These are phyloP conservation scores for Xylariales sp. DNA, from an alignment of 2,329 filamentous ascomycete species.

Conservation along the genomic window DNA sequence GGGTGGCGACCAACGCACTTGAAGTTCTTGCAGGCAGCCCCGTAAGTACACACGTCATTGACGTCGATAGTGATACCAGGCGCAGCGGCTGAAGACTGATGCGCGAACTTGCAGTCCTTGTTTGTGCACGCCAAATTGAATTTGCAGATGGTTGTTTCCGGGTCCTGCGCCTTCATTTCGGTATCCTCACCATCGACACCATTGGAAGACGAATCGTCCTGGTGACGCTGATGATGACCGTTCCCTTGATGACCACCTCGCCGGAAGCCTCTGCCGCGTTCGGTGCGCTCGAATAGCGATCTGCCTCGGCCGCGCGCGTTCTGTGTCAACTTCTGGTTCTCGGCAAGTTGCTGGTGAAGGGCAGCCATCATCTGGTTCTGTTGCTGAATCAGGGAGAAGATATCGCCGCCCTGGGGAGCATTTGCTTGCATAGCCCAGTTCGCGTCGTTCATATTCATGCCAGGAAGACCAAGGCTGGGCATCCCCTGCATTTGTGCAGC, in stretches of 20 bases:
- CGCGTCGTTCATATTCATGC: constrained; percentile 39
- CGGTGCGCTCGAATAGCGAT: constrained; percentile 73
- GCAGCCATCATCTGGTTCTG: constrained; percentile 84
- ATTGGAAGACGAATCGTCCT: constrained; percentile 29
- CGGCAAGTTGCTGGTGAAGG: constrained; percentile 59
- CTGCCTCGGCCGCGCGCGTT: constrained; percentile 42
- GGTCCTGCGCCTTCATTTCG: constrained; percentile 58
- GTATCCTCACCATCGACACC: constrained; percentile 52
- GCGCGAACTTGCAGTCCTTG: constrained; percentile 84
- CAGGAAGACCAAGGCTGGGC: constrained; percentile 31
- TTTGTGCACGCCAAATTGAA: constrained; percentile 88
- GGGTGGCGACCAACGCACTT: constrained; percentile 93
- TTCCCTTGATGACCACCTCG: constrained; percentile 39
- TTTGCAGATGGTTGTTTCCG: constrained; percentile 73
- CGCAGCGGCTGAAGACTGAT: constrained; percentile 87
- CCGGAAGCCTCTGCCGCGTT: constrained; percentile 51
- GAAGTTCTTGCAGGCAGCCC: constrained; percentile 88
- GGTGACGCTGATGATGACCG: constrained; percentile 26
- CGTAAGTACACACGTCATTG: constrained; percentile 75
- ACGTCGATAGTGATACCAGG: constrained; percentile 74
- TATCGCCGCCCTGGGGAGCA: constrained; percentile 69
- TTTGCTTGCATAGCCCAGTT: constrained; percentile 53
- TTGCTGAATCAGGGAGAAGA: constrained; percentile 77
- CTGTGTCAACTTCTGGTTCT: constrained; percentile 41
- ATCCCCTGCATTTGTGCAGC: constrained; percentile 37